Base-by-base conservation (phyloP, 148 eudicot species). In the Vaccinium darrowii region DNA sequence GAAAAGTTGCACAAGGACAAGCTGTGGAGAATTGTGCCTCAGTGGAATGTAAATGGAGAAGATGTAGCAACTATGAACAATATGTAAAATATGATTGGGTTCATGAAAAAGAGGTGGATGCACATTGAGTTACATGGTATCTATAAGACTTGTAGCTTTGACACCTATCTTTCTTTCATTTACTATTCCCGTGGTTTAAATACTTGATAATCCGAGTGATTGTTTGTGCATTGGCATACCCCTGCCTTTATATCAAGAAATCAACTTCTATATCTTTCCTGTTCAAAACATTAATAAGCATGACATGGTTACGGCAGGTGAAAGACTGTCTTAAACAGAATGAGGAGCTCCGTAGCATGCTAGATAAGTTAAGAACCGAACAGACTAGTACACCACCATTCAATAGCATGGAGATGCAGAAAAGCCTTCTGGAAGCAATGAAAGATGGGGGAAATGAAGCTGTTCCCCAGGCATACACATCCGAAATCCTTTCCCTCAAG, bases 251-350 rank as follows among this genome's bases (percentile, higher is more conserved):
- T 43, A 43, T 39, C 52, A 75, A 3, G 52, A 43, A 47, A 74
- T 74, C 78, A 16, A 2, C 30, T 51, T 51, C 12, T 47, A 9
- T 47, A 19, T 7, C 52, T 47, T 19, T 18, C 77, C 54, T 76
- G 50, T 21, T 69, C 23, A 16, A 67, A 82, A 51, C 8, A 82
- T 77, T 43, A 21, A 62, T 43, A 75, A 54, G 58, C 63, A 58
- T 67, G 58, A 50, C 51, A 77, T 73, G 49, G 72, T 85, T 83
- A 43, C 63, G 82, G 62, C 90, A 96, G 99, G 97, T 96, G 85
- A 96, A 90, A 91, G 95, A 89, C 81, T 93, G 98, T 85, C 93
- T 96, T 47, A 92, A 91, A 82, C 97, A 96, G 86, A 96, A 96
- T 84, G 93, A 92, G 85, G 96, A 96, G 86, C 99, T 96, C 54